Percentiles rank a stretch among this genome's conserved stretches.
Evolutionary conservation across 345 rosid species (phyloP).

Genomic region (Eucalyptus camaldulensis): DNA sequence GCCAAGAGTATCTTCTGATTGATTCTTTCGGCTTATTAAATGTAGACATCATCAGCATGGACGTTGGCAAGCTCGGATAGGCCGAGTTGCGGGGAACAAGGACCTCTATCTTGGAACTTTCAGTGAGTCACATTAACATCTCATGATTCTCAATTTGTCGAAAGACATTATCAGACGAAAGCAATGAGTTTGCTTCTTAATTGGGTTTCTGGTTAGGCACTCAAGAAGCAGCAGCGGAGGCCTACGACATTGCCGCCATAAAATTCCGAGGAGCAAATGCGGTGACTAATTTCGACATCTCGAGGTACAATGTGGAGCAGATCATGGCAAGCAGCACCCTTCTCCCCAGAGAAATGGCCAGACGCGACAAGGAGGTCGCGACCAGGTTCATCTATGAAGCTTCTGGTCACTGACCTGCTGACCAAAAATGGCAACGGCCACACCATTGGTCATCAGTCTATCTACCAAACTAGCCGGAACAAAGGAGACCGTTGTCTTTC

Average conservation of each 20-base stretch:
- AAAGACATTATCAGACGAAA: background rate
- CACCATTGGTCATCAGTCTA: background rate
- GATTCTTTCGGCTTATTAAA: background rate
- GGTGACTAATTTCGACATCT: conserved; percentile 82
- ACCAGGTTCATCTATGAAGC: conserved; percentile 1
- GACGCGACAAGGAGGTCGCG: conserved; percentile 34
- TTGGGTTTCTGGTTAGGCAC: conserved; percentile 35
- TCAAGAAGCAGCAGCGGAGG: conserved; percentile 98
- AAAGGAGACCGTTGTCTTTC: conserved; percentile 10
- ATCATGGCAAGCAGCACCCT: conserved; percentile 81
- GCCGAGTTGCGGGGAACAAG: conserved; percentile 97
- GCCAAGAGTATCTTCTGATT: background rate
- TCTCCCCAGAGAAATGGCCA: conserved; percentile 67
- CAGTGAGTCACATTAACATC: conserved; percentile 24
- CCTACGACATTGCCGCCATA: conserved; percentile 88
- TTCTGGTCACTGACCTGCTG: background rate
- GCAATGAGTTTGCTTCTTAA: too few species aligned
- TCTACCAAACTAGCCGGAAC: conserved; percentile 9
- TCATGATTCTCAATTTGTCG: background rate
- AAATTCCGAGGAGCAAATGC: conserved; percentile 89
- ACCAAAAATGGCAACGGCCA: background rate
- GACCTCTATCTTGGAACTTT: conserved; percentile 97
- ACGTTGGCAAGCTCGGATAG: conserved; percentile 99
- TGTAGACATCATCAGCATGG: conserved; percentile 94
- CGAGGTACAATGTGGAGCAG: conserved; percentile 71